Base-by-base conservation (phyloP, 2,329 filamentous ascomycete genomes). In the Cladophialophora yegresii region DNA sequence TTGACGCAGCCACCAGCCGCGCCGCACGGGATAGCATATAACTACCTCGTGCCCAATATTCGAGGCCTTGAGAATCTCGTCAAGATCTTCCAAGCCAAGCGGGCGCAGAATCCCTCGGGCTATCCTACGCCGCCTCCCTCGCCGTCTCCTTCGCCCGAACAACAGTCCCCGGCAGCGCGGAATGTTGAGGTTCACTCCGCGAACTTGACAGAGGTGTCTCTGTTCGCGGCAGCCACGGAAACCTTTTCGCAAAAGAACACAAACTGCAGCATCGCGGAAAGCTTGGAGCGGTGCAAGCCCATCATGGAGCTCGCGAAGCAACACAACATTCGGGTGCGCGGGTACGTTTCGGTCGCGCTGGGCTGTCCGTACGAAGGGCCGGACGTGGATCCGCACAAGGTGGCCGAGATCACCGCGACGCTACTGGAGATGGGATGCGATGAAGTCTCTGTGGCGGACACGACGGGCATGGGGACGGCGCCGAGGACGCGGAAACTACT, bases 321-420 rank as follows among this genome's bases (percentile, higher is more conserved):
- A 23, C 79, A 81, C 67, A 79, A 82, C 59, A 81, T 87, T 45
- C 80, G 82, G 2, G 85, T 88, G 0, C 83, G 86, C 4, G 86
- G 86, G 10, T 89, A 89, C 73, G 86, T 89, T 51, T 88, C 84
- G 4, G 84, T 86, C 20, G 86, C 85, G 0, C 77, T 89, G 0
- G 86, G 86, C 12, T 89, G 86, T 71, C 86, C 86, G 1, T 89
- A 87, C 68, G 86, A 89, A 77, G 86, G 86, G 0, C 85, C 85
- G 0, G 80, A 87, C 61, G 83, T 86, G 1, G 77, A 83, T 43
- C 85, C 86, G 0, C 78, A 83, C 69, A 83, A 81, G 61, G 86
- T 89, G 2, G 86, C 86, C 2, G 83, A 86, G 30, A 79, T 89
- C 26, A 85, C 86, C 0, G 82, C 84, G 0, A 82, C 79, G 6